Percentiles rank a stretch among this genome's conserved stretches.
These are phyloP conservation scores for Fusarium nematophilum DNA, from an alignment of 2,329 filamentous ascomycete species.

Conservation along the genomic window DNA sequence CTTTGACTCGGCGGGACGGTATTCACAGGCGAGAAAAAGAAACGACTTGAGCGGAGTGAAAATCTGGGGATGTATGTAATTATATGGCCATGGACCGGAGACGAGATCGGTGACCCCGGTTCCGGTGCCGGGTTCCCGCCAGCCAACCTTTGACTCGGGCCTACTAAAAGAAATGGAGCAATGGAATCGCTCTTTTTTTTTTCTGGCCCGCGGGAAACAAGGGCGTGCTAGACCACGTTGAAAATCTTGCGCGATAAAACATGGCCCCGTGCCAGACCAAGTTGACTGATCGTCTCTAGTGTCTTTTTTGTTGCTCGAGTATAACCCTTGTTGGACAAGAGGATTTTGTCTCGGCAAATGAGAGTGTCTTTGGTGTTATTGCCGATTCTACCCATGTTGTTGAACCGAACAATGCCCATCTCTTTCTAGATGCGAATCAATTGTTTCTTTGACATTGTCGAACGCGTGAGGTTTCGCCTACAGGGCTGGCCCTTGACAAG, in stretches of 20 bases:
- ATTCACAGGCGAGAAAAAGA: neutral
- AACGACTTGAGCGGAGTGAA: neutral
- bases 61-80: neutral
- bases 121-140: constrained; percentile 33
- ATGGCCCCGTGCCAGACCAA: constrained; percentile 22
- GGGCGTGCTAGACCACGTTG: constrained; percentile 20
- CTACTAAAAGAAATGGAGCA: neutral
- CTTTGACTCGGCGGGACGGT: neutral
- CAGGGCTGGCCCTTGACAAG: neutral
- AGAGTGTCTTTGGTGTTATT: neutral
- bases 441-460: neutral
- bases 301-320: no score
- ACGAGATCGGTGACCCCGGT: constrained; percentile 29
- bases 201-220: constrained; percentile 15
- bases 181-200: constrained; percentile 14
- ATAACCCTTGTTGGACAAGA: no score
- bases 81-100: neutral
- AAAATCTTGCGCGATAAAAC: constrained; percentile 42
- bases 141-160: no score
- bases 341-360: no score
- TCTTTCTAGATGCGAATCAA: no score
- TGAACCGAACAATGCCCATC: neutral
- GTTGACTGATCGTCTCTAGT: neutral
- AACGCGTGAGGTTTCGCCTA: neutral
- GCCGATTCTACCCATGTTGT: constrained; percentile 4